These are phyloP conservation scores for Mucor piriformis DNA, from an alignment of 371 early-diverging fungal genomes.

Conservation along the genomic window DNA sequence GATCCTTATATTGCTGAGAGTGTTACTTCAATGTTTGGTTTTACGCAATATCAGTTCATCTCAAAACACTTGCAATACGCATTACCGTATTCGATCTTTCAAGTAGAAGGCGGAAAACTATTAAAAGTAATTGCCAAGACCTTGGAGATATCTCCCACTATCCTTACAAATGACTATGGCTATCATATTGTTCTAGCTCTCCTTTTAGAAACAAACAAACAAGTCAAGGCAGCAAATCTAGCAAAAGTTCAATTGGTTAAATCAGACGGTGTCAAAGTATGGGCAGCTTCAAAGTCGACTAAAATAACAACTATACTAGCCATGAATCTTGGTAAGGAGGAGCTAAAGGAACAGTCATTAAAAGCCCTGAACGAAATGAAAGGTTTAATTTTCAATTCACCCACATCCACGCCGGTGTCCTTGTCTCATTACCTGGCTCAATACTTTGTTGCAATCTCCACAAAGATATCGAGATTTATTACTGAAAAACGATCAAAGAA, in stretches of 20 bases:
- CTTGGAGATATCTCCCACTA: not conserved
- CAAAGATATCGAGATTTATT: slow-evolving; percentile 10
- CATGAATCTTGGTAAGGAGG: slow-evolving; percentile 5
- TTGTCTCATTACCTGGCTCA: slow-evolving; percentile 5
- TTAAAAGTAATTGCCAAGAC: not conserved
- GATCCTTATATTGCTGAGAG: not conserved
- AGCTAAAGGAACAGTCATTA: not conserved
- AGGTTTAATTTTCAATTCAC: not conserved
- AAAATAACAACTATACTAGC: slow-evolving; percentile 8
- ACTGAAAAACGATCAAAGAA: slow-evolving; percentile 1
- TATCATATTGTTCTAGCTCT: not conserved
- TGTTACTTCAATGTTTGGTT: not conserved
- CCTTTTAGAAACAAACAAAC: not conserved
- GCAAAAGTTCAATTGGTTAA: not conserved
- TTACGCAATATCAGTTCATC: not conserved
- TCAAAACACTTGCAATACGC: not conserved
- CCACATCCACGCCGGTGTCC: not conserved
- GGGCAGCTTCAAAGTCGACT: not conserved
- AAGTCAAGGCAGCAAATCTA: not conserved
- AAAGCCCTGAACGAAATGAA: not conserved
- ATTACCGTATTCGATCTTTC: slow-evolving; percentile 9
- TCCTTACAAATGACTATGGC: not conserved
- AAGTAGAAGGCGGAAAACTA: not conserved
- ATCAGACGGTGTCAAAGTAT: not conserved
- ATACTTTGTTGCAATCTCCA: slow-evolving; percentile 17